phyloP scores from a whole-genome alignment of 2,329 filamentous ascomycete species.

The Rhexocercosporidium sp. region DNA sequence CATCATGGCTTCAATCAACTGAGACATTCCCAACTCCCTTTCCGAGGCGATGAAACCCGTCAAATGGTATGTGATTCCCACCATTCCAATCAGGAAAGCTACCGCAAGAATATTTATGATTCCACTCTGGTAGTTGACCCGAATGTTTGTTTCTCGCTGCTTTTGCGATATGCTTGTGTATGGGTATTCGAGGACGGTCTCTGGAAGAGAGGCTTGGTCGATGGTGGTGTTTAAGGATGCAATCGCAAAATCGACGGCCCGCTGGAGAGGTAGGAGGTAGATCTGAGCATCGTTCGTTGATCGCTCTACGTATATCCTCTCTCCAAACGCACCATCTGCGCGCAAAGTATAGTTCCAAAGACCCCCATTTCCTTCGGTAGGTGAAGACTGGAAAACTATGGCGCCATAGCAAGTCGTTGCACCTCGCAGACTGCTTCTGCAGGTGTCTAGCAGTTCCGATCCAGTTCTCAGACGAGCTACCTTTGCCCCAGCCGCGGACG shows the following conservation, averaged over 20 bases:
- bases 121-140: constrained; percentile 71
- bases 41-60: constrained; percentile 86
- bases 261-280: constrained; percentile 80
- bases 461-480: constrained; percentile 60
- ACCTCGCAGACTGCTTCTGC: constrained; percentile 67
- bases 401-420: constrained; percentile 76
- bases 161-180: constrained; percentile 75
- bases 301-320: constrained; percentile 66
- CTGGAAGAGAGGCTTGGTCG: constrained; percentile 47
- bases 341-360: constrained; percentile 88
- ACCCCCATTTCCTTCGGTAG: constrained; percentile 67
- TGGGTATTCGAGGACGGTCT: constrained; percentile 68
- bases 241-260: constrained; percentile 78
- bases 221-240: constrained; percentile 55
- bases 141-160: constrained; percentile 69
- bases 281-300: constrained; percentile 76
- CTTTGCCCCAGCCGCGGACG: constrained; percentile 59
- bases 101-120: constrained; percentile 80
- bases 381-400: constrained; percentile 76
- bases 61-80: constrained; percentile 85
- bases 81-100: constrained; percentile 78
- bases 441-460: constrained; percentile 64
- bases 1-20: constrained; percentile 91
- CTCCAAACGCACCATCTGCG: constrained; percentile 73
- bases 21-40: constrained; percentile 84